phyloP scores from a whole-genome alignment of 257 asterid genomes.

The Solanum pinnatisectum region DNA sequence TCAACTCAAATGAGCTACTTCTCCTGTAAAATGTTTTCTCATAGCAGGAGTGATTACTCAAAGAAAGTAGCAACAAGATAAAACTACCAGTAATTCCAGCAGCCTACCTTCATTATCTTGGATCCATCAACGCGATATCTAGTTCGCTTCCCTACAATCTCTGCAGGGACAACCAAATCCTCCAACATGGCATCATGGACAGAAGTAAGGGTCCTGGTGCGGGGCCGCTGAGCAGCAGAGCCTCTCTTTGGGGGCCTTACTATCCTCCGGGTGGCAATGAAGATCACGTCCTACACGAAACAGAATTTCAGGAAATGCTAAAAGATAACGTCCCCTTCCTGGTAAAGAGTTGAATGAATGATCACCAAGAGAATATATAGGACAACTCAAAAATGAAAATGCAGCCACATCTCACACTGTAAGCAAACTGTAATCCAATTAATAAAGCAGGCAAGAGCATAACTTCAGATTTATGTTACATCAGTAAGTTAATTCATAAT shows the following conservation, averaged over 20 bases:
- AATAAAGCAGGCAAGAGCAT: background rate
- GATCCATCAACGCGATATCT: conserved; percentile 75
- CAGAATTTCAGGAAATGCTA: background rate
- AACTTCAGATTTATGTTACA: conserved; percentile 5
- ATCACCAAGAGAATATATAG: background rate
- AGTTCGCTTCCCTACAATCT: conserved; percentile 67
- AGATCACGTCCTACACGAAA: conserved; percentile 52
- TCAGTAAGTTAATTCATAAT: background rate
- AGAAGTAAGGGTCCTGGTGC: conserved; percentile 76
- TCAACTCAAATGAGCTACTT: background rate
- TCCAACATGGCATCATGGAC: conserved; percentile 86
- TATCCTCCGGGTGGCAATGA: conserved; percentile 71
- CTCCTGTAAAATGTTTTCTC: background rate
- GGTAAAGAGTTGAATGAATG: background rate
- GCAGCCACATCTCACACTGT: background rate
- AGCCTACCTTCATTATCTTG: conserved; percentile 69
- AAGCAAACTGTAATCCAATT: background rate
- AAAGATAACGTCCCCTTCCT: too few relatives aligned
- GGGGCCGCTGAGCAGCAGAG: conserved; percentile 77
- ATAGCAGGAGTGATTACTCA: background rate
- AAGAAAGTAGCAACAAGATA: background rate
- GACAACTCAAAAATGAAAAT: background rate
- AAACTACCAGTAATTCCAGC: background rate
- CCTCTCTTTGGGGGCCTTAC: conserved; percentile 89
- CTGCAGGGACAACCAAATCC: conserved; percentile 82